phyloP scores from a whole-genome alignment of 306 rosid genomes.

The Mimosa bimucronata region DNA sequence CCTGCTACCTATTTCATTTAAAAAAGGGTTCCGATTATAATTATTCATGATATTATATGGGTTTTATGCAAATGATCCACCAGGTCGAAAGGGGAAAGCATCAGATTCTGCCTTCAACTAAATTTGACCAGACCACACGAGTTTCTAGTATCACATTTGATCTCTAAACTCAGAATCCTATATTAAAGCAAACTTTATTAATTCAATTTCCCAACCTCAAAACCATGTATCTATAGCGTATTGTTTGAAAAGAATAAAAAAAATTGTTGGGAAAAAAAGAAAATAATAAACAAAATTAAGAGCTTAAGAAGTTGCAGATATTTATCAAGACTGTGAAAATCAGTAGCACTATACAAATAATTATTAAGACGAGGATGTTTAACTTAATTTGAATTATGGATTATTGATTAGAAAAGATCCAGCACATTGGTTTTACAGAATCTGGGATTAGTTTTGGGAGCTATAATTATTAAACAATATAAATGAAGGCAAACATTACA shows the following conservation, averaged over 20 bases:
- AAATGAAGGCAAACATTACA: slow-evolving; percentile 27
- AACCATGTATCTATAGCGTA: too few relatives aligned
- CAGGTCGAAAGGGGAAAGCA: background rate
- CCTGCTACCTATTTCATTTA: too few relatives aligned
- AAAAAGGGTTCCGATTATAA: too few relatives aligned
- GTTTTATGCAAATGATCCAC: background rate
- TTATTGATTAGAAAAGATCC: background rate
- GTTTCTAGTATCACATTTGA: too few relatives aligned
- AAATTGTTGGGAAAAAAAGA: too few relatives aligned
- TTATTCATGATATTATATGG: too few relatives aligned
- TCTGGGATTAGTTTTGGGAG: background rate
- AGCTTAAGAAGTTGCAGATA: background rate
- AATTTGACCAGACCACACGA: background rate
- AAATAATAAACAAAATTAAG: background rate
- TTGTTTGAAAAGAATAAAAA: background rate
- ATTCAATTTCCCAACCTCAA: too few relatives aligned
- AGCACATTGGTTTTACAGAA: background rate
- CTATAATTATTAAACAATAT: background rate
- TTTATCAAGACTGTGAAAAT: background rate
- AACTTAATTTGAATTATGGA: background rate
- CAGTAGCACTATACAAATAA: too few relatives aligned
- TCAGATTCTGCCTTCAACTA: background rate
- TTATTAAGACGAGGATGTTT: background rate
- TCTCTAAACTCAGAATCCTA: too few relatives aligned
- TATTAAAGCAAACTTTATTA: too few relatives aligned